These are phyloP conservation scores for Leucosporidium creatinivorum DNA, from an alignment of 768 basidiomycete species.

Conservation along the genomic window DNA sequence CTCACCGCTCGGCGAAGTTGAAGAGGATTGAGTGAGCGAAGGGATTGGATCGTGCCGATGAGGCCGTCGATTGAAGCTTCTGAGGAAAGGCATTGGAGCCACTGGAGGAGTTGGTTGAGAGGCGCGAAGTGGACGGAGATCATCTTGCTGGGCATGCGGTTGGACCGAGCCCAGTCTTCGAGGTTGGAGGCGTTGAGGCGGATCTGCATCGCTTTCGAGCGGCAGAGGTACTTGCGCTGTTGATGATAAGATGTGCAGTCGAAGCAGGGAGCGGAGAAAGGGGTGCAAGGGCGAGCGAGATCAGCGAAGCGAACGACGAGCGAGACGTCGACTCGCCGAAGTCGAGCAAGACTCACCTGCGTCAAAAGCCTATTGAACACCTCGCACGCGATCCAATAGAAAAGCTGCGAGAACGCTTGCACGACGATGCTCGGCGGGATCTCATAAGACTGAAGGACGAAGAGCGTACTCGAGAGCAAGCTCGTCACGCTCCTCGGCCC, in stretches of 20 bases:
- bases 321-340: too few relatives aligned
- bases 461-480: conserved; percentile 77
- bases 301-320: background rate
- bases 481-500: conserved; percentile 56
- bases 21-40: conserved; percentile 81
- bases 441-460: conserved; percentile 72
- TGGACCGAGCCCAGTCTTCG: conserved; percentile 84
- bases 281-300: background rate
- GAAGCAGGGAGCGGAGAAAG: background rate
- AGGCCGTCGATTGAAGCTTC: conserved; percentile 80
- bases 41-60: conserved; percentile 78
- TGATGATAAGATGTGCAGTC: conserved; percentile 47
- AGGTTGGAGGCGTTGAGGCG: conserved; percentile 73
- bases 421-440: conserved; percentile 77
- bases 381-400: conserved; percentile 92
- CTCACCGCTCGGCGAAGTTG: conserved; percentile 93
- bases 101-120: conserved; percentile 71
- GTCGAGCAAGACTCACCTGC: conserved; percentile 10
- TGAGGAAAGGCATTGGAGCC: conserved; percentile 81
- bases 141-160: conserved; percentile 70
- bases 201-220: conserved; percentile 83
- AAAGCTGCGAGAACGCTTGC: conserved; percentile 94
- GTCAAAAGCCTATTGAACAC: conserved; percentile 44
- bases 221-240: conserved; percentile 91
- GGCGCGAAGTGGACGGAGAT: conserved; percentile 68